Conservation (phyloP, 352 stramenopile genomes). For the Chrysophaeum taylorii region DNA sequence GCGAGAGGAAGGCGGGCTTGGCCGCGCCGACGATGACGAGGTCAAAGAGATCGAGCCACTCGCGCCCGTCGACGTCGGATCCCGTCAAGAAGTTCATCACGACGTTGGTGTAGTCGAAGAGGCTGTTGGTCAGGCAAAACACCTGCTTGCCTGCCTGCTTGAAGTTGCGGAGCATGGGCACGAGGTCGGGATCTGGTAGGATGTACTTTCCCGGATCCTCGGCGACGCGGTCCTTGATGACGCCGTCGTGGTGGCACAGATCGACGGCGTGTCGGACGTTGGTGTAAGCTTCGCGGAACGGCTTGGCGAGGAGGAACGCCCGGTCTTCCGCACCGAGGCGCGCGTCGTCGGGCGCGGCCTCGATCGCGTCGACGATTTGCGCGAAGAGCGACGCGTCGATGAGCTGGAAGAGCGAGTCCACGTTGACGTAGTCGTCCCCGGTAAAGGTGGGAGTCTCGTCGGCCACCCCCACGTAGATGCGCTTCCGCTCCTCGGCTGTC, state of each 20-base stretch:
- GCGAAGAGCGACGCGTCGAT: constrained; percentile 61
- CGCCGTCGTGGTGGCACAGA: constrained; percentile 63
- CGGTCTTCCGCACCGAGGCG: constrained; percentile 35
- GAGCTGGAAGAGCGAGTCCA: constrained; percentile 65
- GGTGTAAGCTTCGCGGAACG: constrained; percentile 51
- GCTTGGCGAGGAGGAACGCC: constrained; percentile 28
- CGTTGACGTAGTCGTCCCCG: constrained; percentile 37
- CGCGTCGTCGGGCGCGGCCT: constrained; percentile 36
- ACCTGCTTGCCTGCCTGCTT: constrained; percentile 48
- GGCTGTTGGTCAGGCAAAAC: constrained; percentile 66
- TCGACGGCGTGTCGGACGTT: constrained; percentile 61
- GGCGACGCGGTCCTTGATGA: constrained; percentile 63
- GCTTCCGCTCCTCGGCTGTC: background rate
- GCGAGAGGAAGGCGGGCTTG: constrained; percentile 23
- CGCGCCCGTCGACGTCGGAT: constrained; percentile 24
- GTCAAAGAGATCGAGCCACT: constrained; percentile 45
- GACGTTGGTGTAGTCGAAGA: constrained; percentile 69
- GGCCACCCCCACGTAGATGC: constrained; percentile 18
- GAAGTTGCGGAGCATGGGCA: constrained; percentile 50
- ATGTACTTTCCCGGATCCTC: constrained; percentile 58
- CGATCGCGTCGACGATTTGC: constrained; percentile 61
- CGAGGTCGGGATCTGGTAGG: constrained; percentile 49
- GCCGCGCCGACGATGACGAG: constrained; percentile 40
- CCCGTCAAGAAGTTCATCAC: constrained; percentile 55
- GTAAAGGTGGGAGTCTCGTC: constrained; percentile 31